Percentiles rank a stretch among this genome's conserved stretches.
phyloP scores from a whole-genome alignment of 257 asterid species.

The Rhazya stricta region DNA sequence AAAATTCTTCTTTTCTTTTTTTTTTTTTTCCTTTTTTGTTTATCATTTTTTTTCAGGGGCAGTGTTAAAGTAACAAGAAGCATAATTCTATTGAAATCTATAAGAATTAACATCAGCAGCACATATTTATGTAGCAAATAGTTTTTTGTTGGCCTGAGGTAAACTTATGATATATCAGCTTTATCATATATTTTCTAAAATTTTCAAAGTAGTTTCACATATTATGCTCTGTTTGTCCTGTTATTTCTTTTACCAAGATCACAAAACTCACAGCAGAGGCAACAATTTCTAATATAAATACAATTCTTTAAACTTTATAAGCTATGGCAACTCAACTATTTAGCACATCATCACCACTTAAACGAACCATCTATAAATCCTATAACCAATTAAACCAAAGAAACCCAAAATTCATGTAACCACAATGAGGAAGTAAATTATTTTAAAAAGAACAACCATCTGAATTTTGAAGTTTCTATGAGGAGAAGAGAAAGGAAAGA shows the following conservation, averaged over 20 bases:
- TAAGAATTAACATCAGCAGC: neutral
- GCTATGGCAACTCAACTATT: neutral
- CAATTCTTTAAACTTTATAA: neutral
- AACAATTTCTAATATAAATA: neutral
- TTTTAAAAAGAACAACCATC: neutral
- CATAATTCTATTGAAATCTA: neutral
- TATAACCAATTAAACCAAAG: constrained; percentile 5
- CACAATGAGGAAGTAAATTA: neutral
- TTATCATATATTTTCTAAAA: neutral
- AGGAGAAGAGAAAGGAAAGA: neutral
- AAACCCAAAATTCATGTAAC: neutral
- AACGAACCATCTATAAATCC: neutral
- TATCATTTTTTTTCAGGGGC: neutral
- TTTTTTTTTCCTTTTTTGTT: too few relatives aligned
- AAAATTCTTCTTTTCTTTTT: neutral
- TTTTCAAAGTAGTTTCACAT: too few relatives aligned
- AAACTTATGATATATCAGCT: neutral
- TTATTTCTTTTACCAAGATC: neutral
- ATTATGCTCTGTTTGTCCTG: neutral
- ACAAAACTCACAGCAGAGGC: neutral
- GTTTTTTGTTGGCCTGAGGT: neutral
- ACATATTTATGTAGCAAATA: too few relatives aligned
- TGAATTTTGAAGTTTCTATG: neutral
- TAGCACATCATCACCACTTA: neutral
- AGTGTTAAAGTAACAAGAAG: neutral